Base-by-base conservation (phyloP, 371 early-diverging fungal genomes). In the Syncephalastrum contaminatum region DNA sequence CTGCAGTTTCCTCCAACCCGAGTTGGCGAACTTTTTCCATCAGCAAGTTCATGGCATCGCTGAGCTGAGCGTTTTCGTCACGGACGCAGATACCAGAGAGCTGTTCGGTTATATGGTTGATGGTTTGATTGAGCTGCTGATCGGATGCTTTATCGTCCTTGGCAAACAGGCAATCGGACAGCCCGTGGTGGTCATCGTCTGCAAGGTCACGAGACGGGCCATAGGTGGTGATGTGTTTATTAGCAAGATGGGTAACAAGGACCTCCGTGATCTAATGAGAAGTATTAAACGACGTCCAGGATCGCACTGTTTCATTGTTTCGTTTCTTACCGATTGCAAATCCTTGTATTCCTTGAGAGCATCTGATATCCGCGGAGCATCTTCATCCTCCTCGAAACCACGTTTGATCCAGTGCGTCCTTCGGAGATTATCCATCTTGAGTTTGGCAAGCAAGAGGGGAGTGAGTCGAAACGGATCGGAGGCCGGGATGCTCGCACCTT, bases 401-500 rank as follows among this genome's bases (percentile, higher is more conserved):
- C 43, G 27, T 27, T 25, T 20, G n/a, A 22, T 30, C 18, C 22
- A 19, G 5, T 60, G 70, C 4, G 54, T 48, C 48, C 58, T 62
- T 51, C 72, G 69, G 22, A 76, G 67, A 47, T 76, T 76, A 61
- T 76, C 73, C 45, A 76, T 16, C 48, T 76, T 76, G 3, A 72
- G 44, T 43, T 74, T 78, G 24, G 78, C 78, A 8, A 78, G 59
- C 16, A 78, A 43, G 5, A 78, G 54, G 10, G 78, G 78, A 51
- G 78, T 72, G 13, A 78, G 46, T 25, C 75, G 69, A 60, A 78
- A 78, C 0, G 78, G 71, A 49, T 72, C 75, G 25, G 78, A 70
- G 12, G 75, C 67, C 50, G 78, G 78, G 50, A 78, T 58, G 53
- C 60, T 72, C 12, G 69, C 78, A 19, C 75, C 78, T 72, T 43